phyloP scores from a whole-genome alignment of 768 basidiomycete species.

The Pleurotus tuoliensis region DNA sequence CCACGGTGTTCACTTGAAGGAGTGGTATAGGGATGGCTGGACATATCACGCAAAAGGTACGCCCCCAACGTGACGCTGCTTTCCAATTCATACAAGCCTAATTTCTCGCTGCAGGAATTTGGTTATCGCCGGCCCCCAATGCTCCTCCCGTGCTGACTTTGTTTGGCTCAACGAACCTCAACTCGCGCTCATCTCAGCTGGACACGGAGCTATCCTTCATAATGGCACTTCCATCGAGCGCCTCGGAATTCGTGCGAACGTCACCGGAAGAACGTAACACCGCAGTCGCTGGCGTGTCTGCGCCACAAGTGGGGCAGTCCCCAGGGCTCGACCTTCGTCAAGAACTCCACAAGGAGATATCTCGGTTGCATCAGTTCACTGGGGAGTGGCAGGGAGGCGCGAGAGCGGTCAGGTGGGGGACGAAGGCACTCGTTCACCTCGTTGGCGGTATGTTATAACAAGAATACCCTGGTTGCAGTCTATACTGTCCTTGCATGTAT shows the following conservation, averaged over 20 bases:
- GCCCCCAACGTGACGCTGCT: no score
- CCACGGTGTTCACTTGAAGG: constrained; percentile 64
- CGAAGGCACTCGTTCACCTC: constrained; percentile 9
- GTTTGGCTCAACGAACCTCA: constrained; percentile 93
- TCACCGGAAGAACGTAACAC: neutral
- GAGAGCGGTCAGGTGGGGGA: constrained; percentile 11
- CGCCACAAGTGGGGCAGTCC: neutral
- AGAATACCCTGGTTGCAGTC: no score
- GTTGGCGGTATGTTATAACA: constrained; percentile 12
- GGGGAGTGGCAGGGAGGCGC: constrained; percentile 4
- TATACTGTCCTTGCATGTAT: no score
- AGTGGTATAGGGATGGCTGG: constrained; percentile 90
- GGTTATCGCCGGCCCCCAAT: constrained; percentile 62
- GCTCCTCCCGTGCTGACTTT: constrained; percentile 68
- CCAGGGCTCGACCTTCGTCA: constrained; percentile 1
- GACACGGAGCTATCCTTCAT: constrained; percentile 92
- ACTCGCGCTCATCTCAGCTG: constrained; percentile 84
- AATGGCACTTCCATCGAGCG: constrained; percentile 62
- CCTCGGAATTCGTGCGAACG: neutral
- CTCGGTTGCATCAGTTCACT: constrained; percentile 2
- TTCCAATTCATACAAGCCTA: neutral
- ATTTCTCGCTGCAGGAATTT: constrained; percentile 57
- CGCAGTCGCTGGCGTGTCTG: neutral
- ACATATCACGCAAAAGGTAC: constrained; percentile 99
- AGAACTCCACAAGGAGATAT: constrained; percentile 10